Evolutionary conservation across 129 eudicot species (phyloP).

Genomic region (Artemisia argyi): DNA sequence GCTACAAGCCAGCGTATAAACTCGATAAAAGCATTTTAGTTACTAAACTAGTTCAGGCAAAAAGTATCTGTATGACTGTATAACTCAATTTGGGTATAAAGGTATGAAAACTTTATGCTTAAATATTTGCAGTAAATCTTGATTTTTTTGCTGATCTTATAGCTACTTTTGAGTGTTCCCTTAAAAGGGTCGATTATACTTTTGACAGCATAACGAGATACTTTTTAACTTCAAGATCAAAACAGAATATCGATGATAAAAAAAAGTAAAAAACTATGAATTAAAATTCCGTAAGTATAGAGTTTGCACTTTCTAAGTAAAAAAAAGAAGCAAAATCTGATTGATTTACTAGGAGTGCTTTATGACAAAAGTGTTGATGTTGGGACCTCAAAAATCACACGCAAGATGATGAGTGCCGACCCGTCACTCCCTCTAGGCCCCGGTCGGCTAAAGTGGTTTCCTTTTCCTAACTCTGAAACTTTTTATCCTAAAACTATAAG

Average conservation of each 20-base stretch:
- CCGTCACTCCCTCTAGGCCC: conserved; percentile 9
- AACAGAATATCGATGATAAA: neutral
- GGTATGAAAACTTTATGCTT: neutral
- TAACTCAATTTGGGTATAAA: conserved; percentile 5
- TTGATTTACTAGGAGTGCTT: conserved; percentile 5
- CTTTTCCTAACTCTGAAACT: neutral
- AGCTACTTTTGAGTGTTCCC: neutral
- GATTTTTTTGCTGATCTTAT: neutral
- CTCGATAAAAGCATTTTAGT: too few species aligned
- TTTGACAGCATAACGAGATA: conserved; percentile 4
- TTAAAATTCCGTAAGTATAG: neutral
- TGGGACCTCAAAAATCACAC: conserved; percentile 1
- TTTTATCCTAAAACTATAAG: neutral
- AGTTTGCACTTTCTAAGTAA: neutral
- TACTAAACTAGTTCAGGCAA: neutral
- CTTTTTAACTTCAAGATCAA: neutral
- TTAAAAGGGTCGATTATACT: neutral
- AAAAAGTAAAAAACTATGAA: too few species aligned
- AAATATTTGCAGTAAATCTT: conserved; percentile 8
- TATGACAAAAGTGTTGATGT: conserved; percentile 12
- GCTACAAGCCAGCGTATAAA: too few species aligned
- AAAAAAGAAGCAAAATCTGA: neutral
- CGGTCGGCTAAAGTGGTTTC: conserved; percentile 20
- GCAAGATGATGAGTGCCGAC: conserved; percentile 14
- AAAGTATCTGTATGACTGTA: neutral